Evolutionary conservation across 805 yeast species (phyloP), one percentile per base, ranked within the genome.

Genomic region (Saccharomyces jurei): DNA sequence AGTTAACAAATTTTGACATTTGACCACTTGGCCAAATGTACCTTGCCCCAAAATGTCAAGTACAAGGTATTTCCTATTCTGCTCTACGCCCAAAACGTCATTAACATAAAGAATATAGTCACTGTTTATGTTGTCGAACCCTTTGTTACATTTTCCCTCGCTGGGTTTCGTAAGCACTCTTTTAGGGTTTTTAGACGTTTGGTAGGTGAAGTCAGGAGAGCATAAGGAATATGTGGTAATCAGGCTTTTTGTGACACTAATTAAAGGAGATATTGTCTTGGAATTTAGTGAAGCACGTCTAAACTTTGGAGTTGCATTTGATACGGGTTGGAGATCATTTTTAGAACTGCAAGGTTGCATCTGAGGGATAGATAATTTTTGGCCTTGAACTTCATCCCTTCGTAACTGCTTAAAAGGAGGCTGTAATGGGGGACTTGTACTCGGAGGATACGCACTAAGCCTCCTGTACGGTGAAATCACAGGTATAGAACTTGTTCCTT

Each of bases 1-100:
- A 49, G 90, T 87, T 44, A 79, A 68, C 65, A 86, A 74, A 65
- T 81, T 81, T 57, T 72, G 74, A 72, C 98, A 92, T 72, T 94
- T 94, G 28, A 91, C 98, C 50, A 94, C 99, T 72, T 94, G 99
- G 9, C 99, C 99, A 77, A 94, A 94, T 0, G 99, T 91, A 6
- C 99, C 99, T 59, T 91, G 92, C 0, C 99, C 99, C 46, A 94
- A 72, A 14, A 94, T 77, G 69, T 92, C 98, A 55, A 94, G 74
- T 4, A 94, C 97, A 64, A 94, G 77, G 67, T 91, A 92, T 66
- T 88, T 87, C 53, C 91, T 77, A 55, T 89, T 91, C 44, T 69
- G 68, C 54, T 68, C 71, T 3, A 82, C 77, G 4, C 99, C 98
- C 46, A 94, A 73, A 26, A 94, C 83, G 68, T 95, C 99, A 69